These are phyloP conservation scores for Cutaneotrichosporon daszewskae DNA, from an alignment of 1,284 basidiomycete genomes.

Conservation along the genomic window DNA sequence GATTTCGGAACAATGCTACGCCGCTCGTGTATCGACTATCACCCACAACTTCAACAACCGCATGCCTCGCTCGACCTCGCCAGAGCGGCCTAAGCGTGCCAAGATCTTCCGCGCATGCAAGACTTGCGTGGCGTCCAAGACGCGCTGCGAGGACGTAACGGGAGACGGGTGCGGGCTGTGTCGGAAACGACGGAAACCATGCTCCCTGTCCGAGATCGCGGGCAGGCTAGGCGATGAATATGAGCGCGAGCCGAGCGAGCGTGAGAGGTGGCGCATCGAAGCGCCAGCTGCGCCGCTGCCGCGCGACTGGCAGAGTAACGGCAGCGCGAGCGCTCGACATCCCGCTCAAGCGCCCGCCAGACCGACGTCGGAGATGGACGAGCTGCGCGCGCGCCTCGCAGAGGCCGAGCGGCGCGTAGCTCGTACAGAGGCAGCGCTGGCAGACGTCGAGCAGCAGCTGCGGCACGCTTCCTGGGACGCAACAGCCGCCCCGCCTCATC, in stretches of 20 bases:
- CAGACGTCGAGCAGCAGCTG: not conserved
- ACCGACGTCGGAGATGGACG: no score
- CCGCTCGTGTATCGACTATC: no score
- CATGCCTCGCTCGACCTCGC: no score
- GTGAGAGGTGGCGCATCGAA: no score
- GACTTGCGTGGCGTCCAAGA: constrained; percentile 29
- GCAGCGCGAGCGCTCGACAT: no score
- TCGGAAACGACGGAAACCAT: constrained; percentile 22
- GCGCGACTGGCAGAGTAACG: no score
- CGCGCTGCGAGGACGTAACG: constrained; percentile 31
- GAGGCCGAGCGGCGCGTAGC: constrained; percentile 13
- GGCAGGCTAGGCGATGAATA: no score
- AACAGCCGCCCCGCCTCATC: not conserved
- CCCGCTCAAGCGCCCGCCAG: no score
- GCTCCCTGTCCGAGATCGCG: constrained; percentile 20
- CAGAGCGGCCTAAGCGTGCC: constrained; percentile 17
- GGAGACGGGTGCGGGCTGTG: constrained; percentile 26
- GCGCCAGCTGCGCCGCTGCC: no score
- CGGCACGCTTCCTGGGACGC: not conserved
- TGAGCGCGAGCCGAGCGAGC: no score
- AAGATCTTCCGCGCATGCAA: constrained; percentile 31
- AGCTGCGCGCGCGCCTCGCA: constrained; percentile 8
- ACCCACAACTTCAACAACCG: no score
- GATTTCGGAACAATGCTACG: no score
- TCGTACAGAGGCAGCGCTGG: constrained; percentile 5